Evolutionary conservation across 768 basidiomycete species (phyloP).

Genomic region (Mycena galopus): DNA sequence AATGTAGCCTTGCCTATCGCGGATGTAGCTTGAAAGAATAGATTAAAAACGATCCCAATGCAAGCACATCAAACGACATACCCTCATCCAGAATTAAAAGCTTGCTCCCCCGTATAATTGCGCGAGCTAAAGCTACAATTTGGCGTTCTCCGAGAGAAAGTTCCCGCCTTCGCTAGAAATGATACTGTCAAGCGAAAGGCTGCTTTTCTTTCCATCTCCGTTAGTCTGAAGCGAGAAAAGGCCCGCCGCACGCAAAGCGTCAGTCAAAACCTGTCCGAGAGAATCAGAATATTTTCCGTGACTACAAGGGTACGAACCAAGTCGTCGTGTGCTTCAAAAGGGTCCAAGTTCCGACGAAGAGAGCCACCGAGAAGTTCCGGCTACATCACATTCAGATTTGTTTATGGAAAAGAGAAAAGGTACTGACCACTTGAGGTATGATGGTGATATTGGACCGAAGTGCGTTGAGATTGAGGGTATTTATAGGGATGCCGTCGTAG

Average conservation of each 20-base stretch:
- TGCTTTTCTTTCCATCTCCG: slow-evolving; percentile 48
- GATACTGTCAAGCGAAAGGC: slow-evolving; percentile 58
- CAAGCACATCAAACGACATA: slow-evolving; percentile 27
- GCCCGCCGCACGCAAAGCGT: slow-evolving; percentile 62
- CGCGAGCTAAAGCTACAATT: slow-evolving; percentile 70
- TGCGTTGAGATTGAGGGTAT: slow-evolving; percentile 64
- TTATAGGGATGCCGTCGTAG: slow-evolving; percentile 63
- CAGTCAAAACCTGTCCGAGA: no score
- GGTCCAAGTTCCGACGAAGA: slow-evolving; percentile 72
- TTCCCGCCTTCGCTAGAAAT: slow-evolving; percentile 61
- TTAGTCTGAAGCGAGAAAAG: slow-evolving; percentile 54
- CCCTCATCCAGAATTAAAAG: slow-evolving; percentile 71
- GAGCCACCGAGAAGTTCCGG: slow-evolving; percentile 69
- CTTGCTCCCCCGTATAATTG: slow-evolving; percentile 69
- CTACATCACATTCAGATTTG: slow-evolving; percentile 35
- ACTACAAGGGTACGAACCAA: no score
- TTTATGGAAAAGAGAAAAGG: neutral
- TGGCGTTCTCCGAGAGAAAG: slow-evolving; percentile 73
- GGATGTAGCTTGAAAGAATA: slow-evolving; percentile 53
- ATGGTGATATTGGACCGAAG: slow-evolving; percentile 68
- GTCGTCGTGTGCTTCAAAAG: slow-evolving; percentile 69
- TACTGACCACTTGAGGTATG: slow-evolving; percentile 67
- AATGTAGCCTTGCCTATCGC: slow-evolving; percentile 51
- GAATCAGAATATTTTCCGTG: no score
- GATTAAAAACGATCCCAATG: neutral